Base-by-base conservation (phyloP, 2,329 filamentous ascomycete species). In the Apiospora kogelbergensis region DNA sequence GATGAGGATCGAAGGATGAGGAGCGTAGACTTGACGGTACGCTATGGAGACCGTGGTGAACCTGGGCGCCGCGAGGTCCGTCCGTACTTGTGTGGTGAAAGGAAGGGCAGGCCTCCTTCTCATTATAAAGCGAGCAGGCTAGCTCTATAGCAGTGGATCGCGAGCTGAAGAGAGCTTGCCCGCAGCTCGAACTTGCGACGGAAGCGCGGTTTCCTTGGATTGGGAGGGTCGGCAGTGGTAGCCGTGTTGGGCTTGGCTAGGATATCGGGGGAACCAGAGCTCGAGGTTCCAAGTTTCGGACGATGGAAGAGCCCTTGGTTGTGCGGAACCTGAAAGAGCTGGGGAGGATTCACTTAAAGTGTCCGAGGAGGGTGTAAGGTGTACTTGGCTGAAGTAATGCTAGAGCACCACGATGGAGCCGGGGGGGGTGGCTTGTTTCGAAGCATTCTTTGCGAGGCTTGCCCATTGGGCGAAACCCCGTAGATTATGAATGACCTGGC, bases 361-460 rank as follows among this genome's bases (percentile, higher is more conserved):
- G 66, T 66, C 46, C 66, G 44, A 40, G 53, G 48, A 67, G 53
- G 40, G 63, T 63, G 66, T 33, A 67, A 42, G 40, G 63, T 63
- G 66, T 33, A 33, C 48, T 24, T 45, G 22, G 67, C 37, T 41
- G 40, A 45, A 30, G 24, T 44, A 60, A 37, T 60, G 26, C 53
- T 37, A 60, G 17, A 60, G 53, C 30, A 37, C 53, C 53, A 60
- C 53, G 53, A 60, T 60, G 53, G 53, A 60, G 30, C 53, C 53
- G 22, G 26, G 45, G 46, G 60, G 42, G 69, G 67, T 53, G 41
- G 63, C 63, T 68, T 68, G 69, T 70, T 68, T 70, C 69, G 67
- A 67, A 70, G 66, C 63, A 46, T 68, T 64, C 48, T 64, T 22
- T 67, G 15, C 64, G 48, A 64, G 30, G 37, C 46, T 46, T 42